These are phyloP conservation scores for Aspergillus sp. DNA, from an alignment of 2,329 filamentous ascomycete genomes.

Conservation along the genomic window DNA sequence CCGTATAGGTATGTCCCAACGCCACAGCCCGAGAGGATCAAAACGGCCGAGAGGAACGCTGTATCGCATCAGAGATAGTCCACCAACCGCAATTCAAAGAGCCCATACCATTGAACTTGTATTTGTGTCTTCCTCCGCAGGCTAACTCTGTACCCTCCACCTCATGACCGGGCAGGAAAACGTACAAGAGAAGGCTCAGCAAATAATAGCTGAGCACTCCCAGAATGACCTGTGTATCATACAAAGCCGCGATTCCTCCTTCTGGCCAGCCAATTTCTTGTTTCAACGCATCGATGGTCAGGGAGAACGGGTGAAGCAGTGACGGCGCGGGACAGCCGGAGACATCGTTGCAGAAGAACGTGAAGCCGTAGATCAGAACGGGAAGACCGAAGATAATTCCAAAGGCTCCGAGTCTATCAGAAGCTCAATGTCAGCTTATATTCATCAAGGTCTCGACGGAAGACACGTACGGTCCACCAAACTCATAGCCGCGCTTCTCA, in stretches of 20 bases:
- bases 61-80: constrained; percentile 9
- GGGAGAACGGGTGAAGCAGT: constrained; percentile 62
- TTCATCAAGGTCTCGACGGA: not conserved
- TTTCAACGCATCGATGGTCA: constrained; percentile 68
- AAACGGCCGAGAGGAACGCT: constrained; percentile 71
- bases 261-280: constrained; percentile 73
- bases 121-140: constrained; percentile 68
- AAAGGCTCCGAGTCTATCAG: constrained; percentile 62
- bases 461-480: constrained; percentile 40
- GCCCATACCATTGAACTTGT: constrained; percentile 66
- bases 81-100: not conserved
- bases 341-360: constrained; percentile 82
- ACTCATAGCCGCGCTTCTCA: constrained; percentile 42
- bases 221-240: constrained; percentile 61
- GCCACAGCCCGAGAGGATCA: constrained; percentile 63
- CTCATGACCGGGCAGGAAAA: constrained; percentile 67
- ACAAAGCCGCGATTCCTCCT: constrained; percentile 62
- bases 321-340: constrained; percentile 84
- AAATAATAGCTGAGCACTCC: constrained; percentile 72
- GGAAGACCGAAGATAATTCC: constrained; percentile 75
- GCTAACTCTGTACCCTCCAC: constrained; percentile 63
- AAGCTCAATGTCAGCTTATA: constrained; percentile 9
- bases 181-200: constrained; percentile 66
- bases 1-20: constrained; percentile 72
- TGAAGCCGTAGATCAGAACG: constrained; percentile 65